A percentile compares a stretch with the other conserved stretches of the same genome.
phyloP scores from a whole-genome alignment of 768 basidiomycete species.

The Pulveroboletus ravenelii region DNA sequence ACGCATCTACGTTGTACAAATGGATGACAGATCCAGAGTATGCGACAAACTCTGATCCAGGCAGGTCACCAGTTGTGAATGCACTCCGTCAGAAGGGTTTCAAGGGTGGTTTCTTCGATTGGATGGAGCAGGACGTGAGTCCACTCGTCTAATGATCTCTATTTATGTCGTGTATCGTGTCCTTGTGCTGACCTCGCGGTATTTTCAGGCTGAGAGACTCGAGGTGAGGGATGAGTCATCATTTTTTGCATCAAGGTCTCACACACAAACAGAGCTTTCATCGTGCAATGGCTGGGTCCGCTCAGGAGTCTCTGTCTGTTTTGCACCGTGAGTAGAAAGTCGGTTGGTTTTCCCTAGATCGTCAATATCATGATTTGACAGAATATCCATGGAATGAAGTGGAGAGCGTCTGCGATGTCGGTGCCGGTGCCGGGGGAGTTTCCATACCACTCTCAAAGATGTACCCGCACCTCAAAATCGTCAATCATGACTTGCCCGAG shows the following conservation, averaged over 20 bases:
- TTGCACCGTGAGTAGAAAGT: conserved; percentile 16
- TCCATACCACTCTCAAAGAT: conserved; percentile 25
- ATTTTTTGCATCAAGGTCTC: background rate
- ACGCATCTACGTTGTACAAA: conserved; percentile 20
- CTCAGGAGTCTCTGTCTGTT: conserved; percentile 19
- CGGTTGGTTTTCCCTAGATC: background rate
- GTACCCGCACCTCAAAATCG: conserved; percentile 25
- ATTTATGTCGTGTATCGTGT: background rate
- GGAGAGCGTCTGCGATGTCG: conserved; percentile 3
- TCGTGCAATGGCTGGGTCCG: conserved; percentile 20
- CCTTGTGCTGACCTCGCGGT: background rate
- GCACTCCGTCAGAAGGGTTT: conserved; percentile 15
- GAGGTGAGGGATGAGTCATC: conserved; percentile 1
- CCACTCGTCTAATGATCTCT: background rate
- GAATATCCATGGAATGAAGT: conserved; percentile 25
- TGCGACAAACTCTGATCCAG: conserved; percentile 20
- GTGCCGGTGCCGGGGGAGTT: conserved; percentile 22
- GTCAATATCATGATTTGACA: background rate
- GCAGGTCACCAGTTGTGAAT: conserved; percentile 20
- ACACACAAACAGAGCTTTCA: conserved; percentile 18
- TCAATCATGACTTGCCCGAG: conserved; percentile 27
- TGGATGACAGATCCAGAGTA: conserved; percentile 23
- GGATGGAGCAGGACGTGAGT: conserved; percentile 22
- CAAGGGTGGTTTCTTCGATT: conserved; percentile 19
- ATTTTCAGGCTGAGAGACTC: conserved; percentile 9